These are phyloP conservation scores for Urtica urens DNA, from an alignment of 306 rosid genomes.

Conservation along the genomic window DNA sequence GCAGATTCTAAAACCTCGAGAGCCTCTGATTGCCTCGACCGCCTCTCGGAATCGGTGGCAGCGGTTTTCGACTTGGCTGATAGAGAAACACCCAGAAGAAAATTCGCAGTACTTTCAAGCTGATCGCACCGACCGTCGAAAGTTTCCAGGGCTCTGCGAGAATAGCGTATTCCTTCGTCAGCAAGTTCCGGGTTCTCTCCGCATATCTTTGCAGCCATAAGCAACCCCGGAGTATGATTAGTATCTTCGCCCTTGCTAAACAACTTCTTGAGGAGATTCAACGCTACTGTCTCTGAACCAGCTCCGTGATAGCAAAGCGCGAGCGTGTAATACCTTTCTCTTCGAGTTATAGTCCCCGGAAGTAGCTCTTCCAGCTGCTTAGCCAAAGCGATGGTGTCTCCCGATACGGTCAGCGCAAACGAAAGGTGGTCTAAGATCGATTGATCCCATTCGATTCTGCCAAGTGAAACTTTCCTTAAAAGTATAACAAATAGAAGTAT, in stretches of 20 bases:
- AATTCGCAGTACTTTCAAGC: conserved; percentile 46
- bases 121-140: conserved; percentile 50
- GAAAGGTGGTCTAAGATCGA: conserved; percentile 91
- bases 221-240: conserved; percentile 48
- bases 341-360: conserved; percentile 46
- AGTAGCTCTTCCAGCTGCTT: conserved; percentile 61
- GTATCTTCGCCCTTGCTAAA: conserved; percentile 52
- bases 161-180: conserved; percentile 47
- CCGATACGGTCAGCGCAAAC: conserved; percentile 75
- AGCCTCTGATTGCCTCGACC: conserved; percentile 53
- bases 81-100: conserved; percentile 70
- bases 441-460: conserved; percentile 81
- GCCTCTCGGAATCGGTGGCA: conserved; percentile 50
- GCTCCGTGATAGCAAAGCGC: conserved; percentile 82
- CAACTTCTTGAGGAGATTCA: conserved; percentile 59
- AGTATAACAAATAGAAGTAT: conserved; percentile 80
- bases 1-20: conserved; percentile 55
- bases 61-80: conserved; percentile 52
- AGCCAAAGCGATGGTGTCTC: conserved; percentile 65
- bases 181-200: conserved; percentile 40
- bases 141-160: conserved; percentile 41
- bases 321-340: conserved; percentile 43
- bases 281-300: conserved; percentile 52
- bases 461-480: conserved; percentile 42
- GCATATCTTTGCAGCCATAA: conserved; percentile 84